Conservation (phyloP, 192 early-diverging fungal genomes). For the Gaertneriomyces semiglobifer region DNA sequence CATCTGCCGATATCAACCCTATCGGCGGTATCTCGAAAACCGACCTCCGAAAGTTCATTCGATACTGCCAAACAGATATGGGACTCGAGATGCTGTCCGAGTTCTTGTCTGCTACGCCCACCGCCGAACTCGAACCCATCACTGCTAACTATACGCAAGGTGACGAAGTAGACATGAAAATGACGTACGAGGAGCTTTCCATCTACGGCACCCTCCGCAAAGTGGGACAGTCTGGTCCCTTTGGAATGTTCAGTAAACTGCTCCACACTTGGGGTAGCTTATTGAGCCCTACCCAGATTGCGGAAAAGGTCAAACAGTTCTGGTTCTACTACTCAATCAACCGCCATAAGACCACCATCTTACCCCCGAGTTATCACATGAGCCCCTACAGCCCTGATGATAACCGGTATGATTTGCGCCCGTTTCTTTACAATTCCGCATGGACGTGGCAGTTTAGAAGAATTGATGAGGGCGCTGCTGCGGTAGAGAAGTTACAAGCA, state of each 20-base stretch:
- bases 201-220: slow-evolving; percentile 89
- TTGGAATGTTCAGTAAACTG: slow-evolving; percentile 89
- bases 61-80: slow-evolving; percentile 54
- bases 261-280: slow-evolving; percentile 71
- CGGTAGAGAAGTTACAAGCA: slow-evolving; percentile 4
- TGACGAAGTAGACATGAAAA: slow-evolving; percentile 98
- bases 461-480: slow-evolving; percentile 64
- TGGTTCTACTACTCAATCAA: slow-evolving; percentile 97
- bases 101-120: slow-evolving; percentile 81
- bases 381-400: slow-evolving; percentile 95
- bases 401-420: slow-evolving; percentile 94
- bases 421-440: slow-evolving; percentile 87
- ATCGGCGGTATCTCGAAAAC: slow-evolving; percentile 91
- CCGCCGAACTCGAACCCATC: slow-evolving; percentile 94
- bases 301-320: slow-evolving; percentile 90
- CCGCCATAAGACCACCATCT: slow-evolving; percentile 96
- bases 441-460: slow-evolving; percentile 93
- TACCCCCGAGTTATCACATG: slow-evolving; percentile 94
- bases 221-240: slow-evolving; percentile 83
- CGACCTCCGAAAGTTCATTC: slow-evolving; percentile 83
- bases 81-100: slow-evolving; percentile 64
- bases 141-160: slow-evolving; percentile 78
- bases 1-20: slow-evolving; percentile 94
- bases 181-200: slow-evolving; percentile 93
- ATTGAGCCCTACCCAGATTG: slow-evolving; percentile 67